Evolutionary conservation across 306 rosid genomes (phyloP), one percentile per base, ranked within the genome.

Genomic region (Prunus salicina): DNA sequence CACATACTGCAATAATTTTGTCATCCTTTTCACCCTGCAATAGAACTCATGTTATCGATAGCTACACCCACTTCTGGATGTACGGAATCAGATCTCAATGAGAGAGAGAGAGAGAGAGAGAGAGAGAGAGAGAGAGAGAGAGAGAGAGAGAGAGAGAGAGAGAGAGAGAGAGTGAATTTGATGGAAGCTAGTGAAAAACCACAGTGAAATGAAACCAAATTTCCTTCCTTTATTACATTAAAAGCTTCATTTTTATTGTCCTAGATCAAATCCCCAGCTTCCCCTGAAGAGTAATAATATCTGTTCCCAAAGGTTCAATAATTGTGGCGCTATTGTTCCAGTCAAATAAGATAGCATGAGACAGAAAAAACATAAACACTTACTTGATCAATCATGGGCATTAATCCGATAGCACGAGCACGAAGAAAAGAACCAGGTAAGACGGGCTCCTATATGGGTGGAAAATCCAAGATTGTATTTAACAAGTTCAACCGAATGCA

Each of bases 381-480:
- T 82, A 95, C 98, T 92, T 92, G 98, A 83, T 95, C 98, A 88
- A 95, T 85, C 98, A 92, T 95, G 18, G 98, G 98, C 98, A 95
- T 95, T 79, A 95, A 75, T 81, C 98, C 97, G 76, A 95, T 91
- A 69, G 98, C 98, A 77, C 98, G 98, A 73, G 98, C 98, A 68
- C 97, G 97, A 50, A 95, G 97, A 91, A 95, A 95, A 58, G 91
- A 86, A 74, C 97, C 97, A 69, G 98, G 93, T 25, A 90, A 77
- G 32, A 95, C 89, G 5, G 96, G 98, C 86, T 95, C 98, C 98
- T 95, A 67, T 4, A 64, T 76, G 74, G 49, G 76, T 72, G 41
- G 55, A 19, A 75, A 63, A 50, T n/a, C 58, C 19, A 75, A 34
- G 45, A 50, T 64, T 67, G 24, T 32, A 34, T 64, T 19, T 3